Conservation (phyloP, 768 basidiomycete species). For the Suillus lakei region DNA sequence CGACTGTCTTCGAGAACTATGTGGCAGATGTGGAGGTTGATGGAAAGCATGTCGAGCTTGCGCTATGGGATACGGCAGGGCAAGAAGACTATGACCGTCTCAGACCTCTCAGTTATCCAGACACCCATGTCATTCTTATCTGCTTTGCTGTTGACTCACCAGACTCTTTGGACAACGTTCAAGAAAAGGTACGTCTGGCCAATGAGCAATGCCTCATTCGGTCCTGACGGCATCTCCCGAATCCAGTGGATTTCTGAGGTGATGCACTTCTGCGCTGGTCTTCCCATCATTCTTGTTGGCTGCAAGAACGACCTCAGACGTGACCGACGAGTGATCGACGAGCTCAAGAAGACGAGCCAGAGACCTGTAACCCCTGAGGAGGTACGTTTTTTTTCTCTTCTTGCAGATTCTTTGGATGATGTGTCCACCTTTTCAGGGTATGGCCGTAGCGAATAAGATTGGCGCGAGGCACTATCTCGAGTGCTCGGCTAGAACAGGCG, state of each 20-base stretch:
- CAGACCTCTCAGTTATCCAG: constrained; percentile 95
- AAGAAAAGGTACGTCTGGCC: constrained; percentile 85
- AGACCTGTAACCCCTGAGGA: constrained; percentile 93
- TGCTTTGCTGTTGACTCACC: constrained; percentile 99
- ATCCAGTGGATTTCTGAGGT: constrained; percentile 97
- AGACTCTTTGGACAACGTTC: constrained; percentile 98
- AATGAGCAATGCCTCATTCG: constrained; percentile 8
- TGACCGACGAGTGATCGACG: constrained; percentile 91
- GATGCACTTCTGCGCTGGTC: constrained; percentile 93
- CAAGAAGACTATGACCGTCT: constrained; percentile 99
- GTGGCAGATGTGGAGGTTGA: constrained; percentile 99
- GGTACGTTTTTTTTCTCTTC: constrained; percentile 46
- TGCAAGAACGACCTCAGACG: constrained; percentile 99
- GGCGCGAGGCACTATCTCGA: constrained; percentile 96
- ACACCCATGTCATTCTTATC: constrained; percentile 99
- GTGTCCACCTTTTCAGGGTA: constrained; percentile 61
- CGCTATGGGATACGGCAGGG: constrained; percentile 99
- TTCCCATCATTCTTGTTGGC: constrained; percentile 96
- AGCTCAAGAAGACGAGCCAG: constrained; percentile 93
- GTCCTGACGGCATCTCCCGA: constrained; percentile 13
- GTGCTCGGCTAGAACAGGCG: constrained; percentile 94
- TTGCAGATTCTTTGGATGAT: constrained; percentile 8
- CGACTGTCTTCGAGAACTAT: constrained; percentile 99
- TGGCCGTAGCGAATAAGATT: constrained; percentile 96
- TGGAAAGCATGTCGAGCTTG: constrained; percentile 97